A percentile compares a stretch with the other conserved stretches of the same genome.
These are phyloP conservation scores for Tolypocladium album DNA, from an alignment of 2,329 filamentous ascomycete genomes.

Conservation along the genomic window DNA sequence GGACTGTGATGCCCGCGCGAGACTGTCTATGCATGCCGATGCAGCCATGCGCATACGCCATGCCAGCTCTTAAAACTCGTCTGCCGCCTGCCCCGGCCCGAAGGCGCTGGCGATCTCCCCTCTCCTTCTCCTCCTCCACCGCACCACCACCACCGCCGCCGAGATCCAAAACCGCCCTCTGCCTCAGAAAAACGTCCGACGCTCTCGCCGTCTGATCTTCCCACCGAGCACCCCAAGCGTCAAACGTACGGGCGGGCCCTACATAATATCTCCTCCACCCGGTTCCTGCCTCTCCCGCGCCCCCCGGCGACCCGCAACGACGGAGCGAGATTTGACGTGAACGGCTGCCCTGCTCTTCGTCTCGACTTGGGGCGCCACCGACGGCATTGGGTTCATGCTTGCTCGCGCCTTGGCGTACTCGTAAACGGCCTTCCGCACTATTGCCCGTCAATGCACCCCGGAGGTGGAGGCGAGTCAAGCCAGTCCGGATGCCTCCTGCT, in stretches of 20 bases:
- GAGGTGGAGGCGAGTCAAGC: conserved; percentile 25
- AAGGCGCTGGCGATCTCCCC: not conserved
- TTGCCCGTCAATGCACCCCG: not conserved
- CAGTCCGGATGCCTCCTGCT: conserved; percentile 43
- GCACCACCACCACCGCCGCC: not conserved
- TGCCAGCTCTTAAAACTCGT: not conserved
- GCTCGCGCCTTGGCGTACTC: not conserved
- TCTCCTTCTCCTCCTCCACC: not conserved
- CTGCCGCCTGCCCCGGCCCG: not conserved
- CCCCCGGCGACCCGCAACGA: not conserved
- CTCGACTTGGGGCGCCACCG: not conserved
- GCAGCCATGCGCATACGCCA: not conserved
- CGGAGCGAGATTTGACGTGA: not conserved
- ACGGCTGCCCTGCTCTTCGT: not conserved
- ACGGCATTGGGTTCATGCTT: not conserved
- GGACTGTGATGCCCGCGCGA: not conserved
- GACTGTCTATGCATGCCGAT: not conserved
- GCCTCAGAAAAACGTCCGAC: not conserved
- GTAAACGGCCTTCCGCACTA: not conserved
- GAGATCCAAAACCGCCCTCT: not conserved
- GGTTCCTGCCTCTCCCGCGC: not conserved
- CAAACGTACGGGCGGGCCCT: not conserved
- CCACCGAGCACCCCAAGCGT: not conserved
- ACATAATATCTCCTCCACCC: not conserved
- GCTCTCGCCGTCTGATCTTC: not conserved